Conservation (phyloP, 352 stramenopile genomes). For the Globisporangium canariense region DNA sequence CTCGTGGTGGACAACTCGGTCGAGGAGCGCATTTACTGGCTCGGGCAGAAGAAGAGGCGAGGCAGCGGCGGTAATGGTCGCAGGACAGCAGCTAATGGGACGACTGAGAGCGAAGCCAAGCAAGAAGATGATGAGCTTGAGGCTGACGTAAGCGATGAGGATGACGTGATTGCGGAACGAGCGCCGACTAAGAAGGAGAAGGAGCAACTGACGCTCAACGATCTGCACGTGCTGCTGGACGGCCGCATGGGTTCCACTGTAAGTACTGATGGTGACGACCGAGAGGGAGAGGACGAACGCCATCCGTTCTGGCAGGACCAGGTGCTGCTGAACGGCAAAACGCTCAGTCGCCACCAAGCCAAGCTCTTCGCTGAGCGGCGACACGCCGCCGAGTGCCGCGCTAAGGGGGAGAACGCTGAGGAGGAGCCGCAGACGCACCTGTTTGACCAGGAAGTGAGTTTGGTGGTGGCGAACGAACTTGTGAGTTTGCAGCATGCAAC, state of each 20-base stretch:
- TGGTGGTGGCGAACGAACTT: constrained; percentile 15
- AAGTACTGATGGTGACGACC: neutral
- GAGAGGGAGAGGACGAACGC: neutral
- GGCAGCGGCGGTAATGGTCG: neutral
- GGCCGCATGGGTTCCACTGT: constrained; percentile 11
- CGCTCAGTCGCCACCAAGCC: constrained; percentile 26
- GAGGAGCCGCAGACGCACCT: constrained; percentile 19
- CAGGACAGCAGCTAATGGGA: neutral
- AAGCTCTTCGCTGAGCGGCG: constrained; percentile 37
- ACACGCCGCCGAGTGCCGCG: constrained; percentile 28
- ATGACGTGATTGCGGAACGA: constrained; percentile 22
- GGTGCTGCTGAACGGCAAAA: constrained; percentile 37
- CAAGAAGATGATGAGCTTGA: constrained; percentile 8
- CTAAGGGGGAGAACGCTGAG: constrained; percentile 7
- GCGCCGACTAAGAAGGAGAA: constrained; percentile 47
- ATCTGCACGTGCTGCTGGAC: constrained; percentile 43
- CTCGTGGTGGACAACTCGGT: constrained; percentile 89
- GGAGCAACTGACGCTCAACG: constrained; percentile 50
- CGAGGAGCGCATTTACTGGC: constrained; percentile 84
- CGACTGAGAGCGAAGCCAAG: constrained; percentile 4
- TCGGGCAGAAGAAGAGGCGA: constrained; percentile 29
- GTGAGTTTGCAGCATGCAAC: neutral
- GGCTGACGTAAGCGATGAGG: constrained; percentile 9
- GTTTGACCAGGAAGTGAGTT: constrained; percentile 24
- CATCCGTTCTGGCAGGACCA: constrained; percentile 43